A percentile compares a stretch with the other conserved stretches of the same genome.
Evolutionary conservation across 2,329 filamentous ascomycete genomes (phyloP).

Genomic region (Nectriaceae sp.): DNA sequence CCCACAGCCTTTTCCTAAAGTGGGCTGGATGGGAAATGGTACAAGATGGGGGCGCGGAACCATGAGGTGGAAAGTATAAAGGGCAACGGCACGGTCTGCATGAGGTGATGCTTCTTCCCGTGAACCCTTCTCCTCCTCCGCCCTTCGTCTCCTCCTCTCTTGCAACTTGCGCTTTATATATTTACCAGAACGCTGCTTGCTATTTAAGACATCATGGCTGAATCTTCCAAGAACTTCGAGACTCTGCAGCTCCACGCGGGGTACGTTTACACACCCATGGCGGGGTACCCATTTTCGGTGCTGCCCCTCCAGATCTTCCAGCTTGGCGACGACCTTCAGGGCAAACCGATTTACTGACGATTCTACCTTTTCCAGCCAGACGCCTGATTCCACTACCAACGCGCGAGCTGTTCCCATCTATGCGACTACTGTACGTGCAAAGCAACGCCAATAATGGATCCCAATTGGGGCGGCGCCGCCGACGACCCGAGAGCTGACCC

Average conservation of each 20-base stretch:
- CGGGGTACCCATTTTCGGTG: constrained; percentile 12
- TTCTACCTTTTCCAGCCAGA: constrained; percentile 57
- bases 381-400: constrained; percentile 79
- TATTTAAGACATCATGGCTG: constrained; percentile 37
- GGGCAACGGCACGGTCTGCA: constrained; percentile 14
- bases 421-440: constrained; percentile 67
- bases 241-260: constrained; percentile 85
- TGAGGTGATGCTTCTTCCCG: neutral
- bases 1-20: constrained; percentile 18
- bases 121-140: neutral
- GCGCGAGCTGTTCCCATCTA: constrained; percentile 94
- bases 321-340: neutral
- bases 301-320: neutral
- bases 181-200: neutral
- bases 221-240: constrained; percentile 69
- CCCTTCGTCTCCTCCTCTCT: constrained; percentile 20
- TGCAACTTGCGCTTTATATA: constrained; percentile 16
- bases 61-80: constrained; percentile 24
- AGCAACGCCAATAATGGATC: neutral
- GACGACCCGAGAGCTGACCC: neutral
- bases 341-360: constrained; percentile 15
- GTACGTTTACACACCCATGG: constrained; percentile 46
- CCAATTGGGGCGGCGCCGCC: neutral
- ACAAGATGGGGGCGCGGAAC: constrained; percentile 4
- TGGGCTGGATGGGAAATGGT: constrained; percentile 10